These are phyloP conservation scores for Tricholoma furcatifolium DNA, from an alignment of 768 basidiomycete genomes.

Conservation along the genomic window DNA sequence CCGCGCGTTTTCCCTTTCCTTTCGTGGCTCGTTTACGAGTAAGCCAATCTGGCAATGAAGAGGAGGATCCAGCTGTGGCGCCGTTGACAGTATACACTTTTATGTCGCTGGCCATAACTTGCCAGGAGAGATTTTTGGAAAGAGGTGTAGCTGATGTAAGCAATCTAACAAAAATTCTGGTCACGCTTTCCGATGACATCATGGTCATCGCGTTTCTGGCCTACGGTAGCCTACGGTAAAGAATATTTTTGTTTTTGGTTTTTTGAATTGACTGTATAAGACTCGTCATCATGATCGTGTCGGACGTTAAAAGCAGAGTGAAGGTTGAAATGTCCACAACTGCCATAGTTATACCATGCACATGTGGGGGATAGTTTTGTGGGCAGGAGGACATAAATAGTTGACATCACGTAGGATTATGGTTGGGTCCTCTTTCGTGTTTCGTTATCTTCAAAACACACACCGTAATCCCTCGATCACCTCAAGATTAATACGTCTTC, in stretches of 20 bases:
- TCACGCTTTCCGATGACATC: neutral
- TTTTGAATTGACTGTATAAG: too few relatives aligned
- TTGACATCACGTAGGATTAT: conserved; percentile 14
- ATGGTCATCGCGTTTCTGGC: too few relatives aligned
- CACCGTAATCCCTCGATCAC: neutral
- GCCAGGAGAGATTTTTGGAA: neutral
- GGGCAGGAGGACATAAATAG: conserved; percentile 17
- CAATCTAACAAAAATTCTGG: neutral
- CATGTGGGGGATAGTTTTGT: conserved; percentile 16
- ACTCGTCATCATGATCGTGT: too few relatives aligned
- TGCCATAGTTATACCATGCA: conserved; percentile 4
- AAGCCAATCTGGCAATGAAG: conserved; percentile 94
- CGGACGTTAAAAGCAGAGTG: too few relatives aligned
- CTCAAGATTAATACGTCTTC: conserved; percentile 70
- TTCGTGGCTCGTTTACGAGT: conserved; percentile 64
- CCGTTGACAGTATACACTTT: conserved; percentile 98
- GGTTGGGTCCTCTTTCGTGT: conserved; percentile 5
- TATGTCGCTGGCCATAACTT: conserved; percentile 36
- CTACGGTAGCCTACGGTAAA: too few relatives aligned
- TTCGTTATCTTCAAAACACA: conserved; percentile 5
- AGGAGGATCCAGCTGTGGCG: conserved; percentile 80
- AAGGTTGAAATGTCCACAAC: neutral
- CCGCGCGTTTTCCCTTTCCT: conserved; percentile 64
- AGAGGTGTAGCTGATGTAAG: conserved; percentile 7
- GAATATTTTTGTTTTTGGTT: too few relatives aligned